phyloP scores from a whole-genome alignment of 192 early-diverging fungal genomes.

The Coemansia sp. region DNA sequence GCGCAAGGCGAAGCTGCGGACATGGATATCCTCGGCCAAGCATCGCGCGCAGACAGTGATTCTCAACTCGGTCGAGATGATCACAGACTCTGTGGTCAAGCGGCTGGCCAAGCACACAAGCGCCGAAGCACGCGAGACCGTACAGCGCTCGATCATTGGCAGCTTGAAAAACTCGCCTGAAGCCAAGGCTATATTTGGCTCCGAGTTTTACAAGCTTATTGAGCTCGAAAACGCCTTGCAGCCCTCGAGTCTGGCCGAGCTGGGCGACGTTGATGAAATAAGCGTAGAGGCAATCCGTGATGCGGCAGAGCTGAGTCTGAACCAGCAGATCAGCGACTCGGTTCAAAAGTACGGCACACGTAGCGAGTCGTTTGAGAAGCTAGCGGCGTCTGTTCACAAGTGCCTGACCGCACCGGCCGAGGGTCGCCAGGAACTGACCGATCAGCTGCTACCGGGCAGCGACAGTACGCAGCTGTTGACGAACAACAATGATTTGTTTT shows the following conservation, averaged over 20 bases:
- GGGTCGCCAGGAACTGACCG: constrained; percentile 11
- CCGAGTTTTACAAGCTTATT: constrained; percentile 11
- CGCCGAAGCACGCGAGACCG: constrained; percentile 1
- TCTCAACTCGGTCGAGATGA: constrained; percentile 15
- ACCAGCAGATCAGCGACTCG: constrained; percentile 15
- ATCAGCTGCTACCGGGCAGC: constrained; percentile 7
- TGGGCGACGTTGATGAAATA: background rate
- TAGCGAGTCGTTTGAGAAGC: constrained; percentile 1
- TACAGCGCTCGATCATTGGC: constrained; percentile 17
- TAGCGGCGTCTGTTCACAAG: constrained; percentile 8
- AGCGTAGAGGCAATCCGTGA: background rate
- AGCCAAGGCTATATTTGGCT: constrained; percentile 15
- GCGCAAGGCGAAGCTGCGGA: constrained; percentile 29
- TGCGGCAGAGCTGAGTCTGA: constrained; percentile 6
- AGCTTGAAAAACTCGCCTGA: constrained; percentile 17
- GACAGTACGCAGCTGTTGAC: constrained; percentile 1
- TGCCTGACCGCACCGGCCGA: constrained; percentile 10
- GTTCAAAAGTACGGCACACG: constrained; percentile 12
- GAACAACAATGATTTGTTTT: constrained; percentile 51
- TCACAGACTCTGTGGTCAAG: constrained; percentile 18
- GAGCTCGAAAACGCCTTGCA: constrained; percentile 17
- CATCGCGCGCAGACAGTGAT: constrained; percentile 20
- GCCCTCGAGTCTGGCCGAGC: constrained; percentile 8
- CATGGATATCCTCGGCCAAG: constrained; percentile 16
- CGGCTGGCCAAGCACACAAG: background rate